These are phyloP conservation scores for Fusarium sp. DNA, from an alignment of 2,329 filamentous ascomycete genomes.

Conservation along the genomic window DNA sequence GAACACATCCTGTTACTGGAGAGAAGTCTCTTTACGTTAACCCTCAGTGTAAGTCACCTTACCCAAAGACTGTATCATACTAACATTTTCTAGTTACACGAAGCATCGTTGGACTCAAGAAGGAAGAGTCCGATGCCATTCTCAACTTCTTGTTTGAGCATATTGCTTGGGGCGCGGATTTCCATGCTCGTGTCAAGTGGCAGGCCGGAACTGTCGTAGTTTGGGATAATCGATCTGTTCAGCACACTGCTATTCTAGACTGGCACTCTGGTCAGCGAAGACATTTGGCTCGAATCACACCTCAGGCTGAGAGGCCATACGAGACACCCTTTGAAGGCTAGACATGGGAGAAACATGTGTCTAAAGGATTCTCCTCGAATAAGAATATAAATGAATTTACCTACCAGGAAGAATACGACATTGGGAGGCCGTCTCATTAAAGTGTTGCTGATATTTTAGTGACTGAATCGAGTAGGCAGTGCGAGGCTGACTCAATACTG, in stretches of 20 bases:
- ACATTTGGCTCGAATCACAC: conserved; percentile 84
- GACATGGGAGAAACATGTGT: not conserved
- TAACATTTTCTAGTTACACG: conserved; percentile 72
- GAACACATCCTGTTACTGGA: conserved; percentile 84
- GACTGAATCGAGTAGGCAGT: not conserved
- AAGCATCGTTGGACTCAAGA: conserved; percentile 84
- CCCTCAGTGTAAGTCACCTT: conserved; percentile 74
- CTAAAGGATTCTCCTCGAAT: not conserved
- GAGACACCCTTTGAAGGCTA: conserved; percentile 68
- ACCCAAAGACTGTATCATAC: not conserved
- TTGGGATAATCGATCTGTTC: conserved; percentile 86
- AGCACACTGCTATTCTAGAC: conserved; percentile 83
- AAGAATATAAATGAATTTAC: no score
- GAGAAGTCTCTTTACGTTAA: conserved; percentile 89
- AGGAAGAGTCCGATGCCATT: conserved; percentile 83
- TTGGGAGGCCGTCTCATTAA: not conserved
- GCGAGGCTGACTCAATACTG: not conserved
- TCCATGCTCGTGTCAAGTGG: conserved; percentile 82
- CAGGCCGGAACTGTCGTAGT: conserved; percentile 82
- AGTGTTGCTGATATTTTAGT: not conserved
- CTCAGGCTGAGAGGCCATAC: conserved; percentile 81
- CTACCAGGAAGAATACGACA: not conserved
- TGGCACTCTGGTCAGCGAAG: conserved; percentile 84
- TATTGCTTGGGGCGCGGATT: conserved; percentile 68
- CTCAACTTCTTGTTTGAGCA: conserved; percentile 76